These are phyloP conservation scores for Udeniomyces megalosporus DNA, from an alignment of 768 basidiomycete genomes.

Conservation along the genomic window DNA sequence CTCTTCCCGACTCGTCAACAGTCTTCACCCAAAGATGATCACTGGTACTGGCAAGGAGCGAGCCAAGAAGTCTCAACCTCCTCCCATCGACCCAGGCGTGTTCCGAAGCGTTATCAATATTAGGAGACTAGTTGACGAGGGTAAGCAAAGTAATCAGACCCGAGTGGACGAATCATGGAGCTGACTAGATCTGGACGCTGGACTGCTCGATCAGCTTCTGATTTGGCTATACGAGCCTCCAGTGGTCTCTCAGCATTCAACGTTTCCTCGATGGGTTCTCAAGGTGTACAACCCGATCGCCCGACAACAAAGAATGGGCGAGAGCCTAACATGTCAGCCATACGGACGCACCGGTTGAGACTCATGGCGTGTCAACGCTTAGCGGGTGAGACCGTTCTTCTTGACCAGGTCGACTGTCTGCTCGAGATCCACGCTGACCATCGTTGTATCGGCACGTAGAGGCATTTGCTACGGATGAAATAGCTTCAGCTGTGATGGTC, in stretches of 20 bases:
- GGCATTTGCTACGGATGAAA: slow-evolving; percentile 74
- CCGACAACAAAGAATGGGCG: slow-evolving; percentile 35
- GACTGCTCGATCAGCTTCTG: slow-evolving; percentile 42
- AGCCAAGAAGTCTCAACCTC: slow-evolving; percentile 41
- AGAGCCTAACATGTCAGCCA: slow-evolving; percentile 67
- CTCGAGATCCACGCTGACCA: too few relatives aligned
- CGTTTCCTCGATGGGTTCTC: slow-evolving; percentile 44
- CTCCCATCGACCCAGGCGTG: slow-evolving; percentile 77
- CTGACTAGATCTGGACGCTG: too few relatives aligned
- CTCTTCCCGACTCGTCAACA: slow-evolving; percentile 21
- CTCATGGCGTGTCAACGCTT: slow-evolving; percentile 54
- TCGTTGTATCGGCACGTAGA: slow-evolving; percentile 42
- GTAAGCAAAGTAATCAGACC: too few relatives aligned
- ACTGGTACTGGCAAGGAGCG: slow-evolving; percentile 27
- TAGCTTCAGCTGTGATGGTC: slow-evolving; percentile 82
- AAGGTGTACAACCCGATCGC: slow-evolving; percentile 20
- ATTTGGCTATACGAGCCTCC: slow-evolving; percentile 70
- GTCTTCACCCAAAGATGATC: slow-evolving; percentile 17
- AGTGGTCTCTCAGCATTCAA: slow-evolving; percentile 66
- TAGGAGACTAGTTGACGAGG: slow-evolving; percentile 65
- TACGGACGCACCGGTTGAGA: slow-evolving; percentile 61
- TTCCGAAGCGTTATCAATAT: slow-evolving; percentile 61
- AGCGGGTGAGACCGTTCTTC: slow-evolving; percentile 1
- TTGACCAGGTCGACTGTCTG: too few relatives aligned
- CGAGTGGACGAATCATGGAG: too few relatives aligned